A percentile compares a stretch with the other conserved stretches of the same genome.
phyloP scores from a whole-genome alignment of 768 basidiomycete genomes.

The Russula foetens region DNA sequence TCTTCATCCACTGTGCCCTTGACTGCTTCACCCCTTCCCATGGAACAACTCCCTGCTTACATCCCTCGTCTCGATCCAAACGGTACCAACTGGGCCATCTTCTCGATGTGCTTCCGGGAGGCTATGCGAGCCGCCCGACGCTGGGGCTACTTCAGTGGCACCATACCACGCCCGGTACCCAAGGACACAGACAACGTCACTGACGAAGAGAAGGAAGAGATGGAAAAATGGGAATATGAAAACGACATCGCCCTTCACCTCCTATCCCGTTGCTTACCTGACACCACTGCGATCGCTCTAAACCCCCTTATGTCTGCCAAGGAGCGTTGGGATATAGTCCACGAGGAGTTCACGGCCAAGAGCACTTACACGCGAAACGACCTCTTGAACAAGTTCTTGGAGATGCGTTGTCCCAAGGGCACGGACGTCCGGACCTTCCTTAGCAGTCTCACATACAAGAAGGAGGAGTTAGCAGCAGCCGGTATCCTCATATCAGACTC shows the following conservation, averaged over 20 bases:
- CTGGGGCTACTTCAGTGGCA: neutral
- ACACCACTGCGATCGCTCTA: neutral
- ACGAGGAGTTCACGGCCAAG: neutral
- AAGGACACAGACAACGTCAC: neutral
- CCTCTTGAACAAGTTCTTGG: neutral
- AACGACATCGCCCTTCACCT: neutral
- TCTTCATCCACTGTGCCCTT: no score
- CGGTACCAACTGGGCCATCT: neutral
- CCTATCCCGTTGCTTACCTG: neutral
- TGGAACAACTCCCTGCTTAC: constrained; percentile 28
- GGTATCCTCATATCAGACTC: neutral
- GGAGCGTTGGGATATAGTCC: neutral
- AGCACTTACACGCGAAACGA: neutral
- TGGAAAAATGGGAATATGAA: neutral
- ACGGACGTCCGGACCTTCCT: neutral
- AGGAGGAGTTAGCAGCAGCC: neutral
- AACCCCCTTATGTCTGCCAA: accelerated
- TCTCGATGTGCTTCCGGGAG: neutral
- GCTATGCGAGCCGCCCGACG: neutral
- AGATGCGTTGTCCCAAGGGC: neutral
- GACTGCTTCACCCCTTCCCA: no score
- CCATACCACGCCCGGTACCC: neutral
- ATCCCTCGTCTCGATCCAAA: constrained; percentile 35
- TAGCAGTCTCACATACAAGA: neutral
- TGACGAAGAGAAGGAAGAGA: neutral